A percentile compares a stretch with the other conserved stretches of the same genome.
These are phyloP conservation scores for Mycogone perniciosa DNA, from an alignment of 2,329 filamentous ascomycete species.

Conservation along the genomic window DNA sequence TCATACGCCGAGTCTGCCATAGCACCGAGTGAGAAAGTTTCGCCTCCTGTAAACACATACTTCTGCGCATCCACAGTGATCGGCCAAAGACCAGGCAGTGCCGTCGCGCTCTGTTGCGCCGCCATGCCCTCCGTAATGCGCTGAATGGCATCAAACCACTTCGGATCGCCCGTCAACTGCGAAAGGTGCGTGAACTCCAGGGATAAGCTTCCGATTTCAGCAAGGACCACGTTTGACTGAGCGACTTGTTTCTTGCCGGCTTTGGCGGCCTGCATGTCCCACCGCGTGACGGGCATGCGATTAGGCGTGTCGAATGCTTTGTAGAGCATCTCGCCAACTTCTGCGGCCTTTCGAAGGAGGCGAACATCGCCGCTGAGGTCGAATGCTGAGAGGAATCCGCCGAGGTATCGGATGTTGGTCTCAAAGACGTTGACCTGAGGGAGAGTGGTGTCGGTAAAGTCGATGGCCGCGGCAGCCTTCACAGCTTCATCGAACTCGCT, in stretches of 20 bases:
- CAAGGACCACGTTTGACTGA: constrained; percentile 37
- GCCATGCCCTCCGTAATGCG: constrained; percentile 63
- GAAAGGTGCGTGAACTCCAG: constrained; percentile 67
- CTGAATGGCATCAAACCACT: constrained; percentile 69
- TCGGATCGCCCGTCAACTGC: constrained; percentile 61
- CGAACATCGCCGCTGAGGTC: constrained; percentile 39
- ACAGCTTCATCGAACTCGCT: constrained; percentile 51
- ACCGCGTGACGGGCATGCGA: constrained; percentile 37
- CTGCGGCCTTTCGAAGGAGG: constrained; percentile 41
- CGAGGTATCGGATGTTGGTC: constrained; percentile 49
- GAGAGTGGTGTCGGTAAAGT: constrained; percentile 40
- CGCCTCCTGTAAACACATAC: constrained; percentile 36
- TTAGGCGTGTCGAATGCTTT: constrained; percentile 47
- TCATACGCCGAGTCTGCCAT: constrained; percentile 53
- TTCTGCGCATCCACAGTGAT: constrained; percentile 52
- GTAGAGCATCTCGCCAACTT: constrained; percentile 48
- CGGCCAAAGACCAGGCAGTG: constrained; percentile 70
- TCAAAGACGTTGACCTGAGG: constrained; percentile 46
- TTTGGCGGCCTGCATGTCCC: constrained; percentile 21
- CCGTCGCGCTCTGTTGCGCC: constrained; percentile 58
- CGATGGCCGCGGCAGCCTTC: constrained; percentile 39
- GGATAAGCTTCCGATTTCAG: constrained; percentile 59
- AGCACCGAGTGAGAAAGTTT: constrained; percentile 43
- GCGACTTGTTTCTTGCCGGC: constrained; percentile 19
- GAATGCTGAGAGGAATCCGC: constrained; percentile 45